Evolutionary conservation across 164 flowering plant species (phyloP).

Genomic region (Euptelea pleiosperma): DNA sequence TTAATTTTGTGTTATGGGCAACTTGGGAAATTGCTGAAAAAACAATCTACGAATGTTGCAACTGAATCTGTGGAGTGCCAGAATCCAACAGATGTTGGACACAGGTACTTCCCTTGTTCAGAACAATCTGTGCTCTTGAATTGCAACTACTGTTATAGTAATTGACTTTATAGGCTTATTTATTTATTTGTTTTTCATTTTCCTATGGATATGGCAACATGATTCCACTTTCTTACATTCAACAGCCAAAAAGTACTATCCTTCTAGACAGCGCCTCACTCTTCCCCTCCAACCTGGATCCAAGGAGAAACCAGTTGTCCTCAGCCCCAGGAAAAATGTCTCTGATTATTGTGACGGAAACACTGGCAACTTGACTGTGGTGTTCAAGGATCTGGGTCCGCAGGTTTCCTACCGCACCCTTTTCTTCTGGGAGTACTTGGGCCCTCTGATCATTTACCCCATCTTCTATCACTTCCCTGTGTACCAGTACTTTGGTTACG

Average conservation of each 20-base stretch:
- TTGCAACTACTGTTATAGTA: no score
- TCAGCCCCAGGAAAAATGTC: slow-evolving; percentile 56
- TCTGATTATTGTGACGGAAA: slow-evolving; percentile 63
- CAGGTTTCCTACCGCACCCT: slow-evolving; percentile 87
- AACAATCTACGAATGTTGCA: no score
- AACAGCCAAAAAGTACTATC: slow-evolving; percentile 83
- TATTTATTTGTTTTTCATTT: no score
- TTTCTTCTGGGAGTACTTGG: slow-evolving; percentile 90
- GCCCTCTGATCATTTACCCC: slow-evolving; percentile 83
- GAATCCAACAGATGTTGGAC: no score
- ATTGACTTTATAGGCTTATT: no score
- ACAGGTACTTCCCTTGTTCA: no score
- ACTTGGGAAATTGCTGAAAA: no score
- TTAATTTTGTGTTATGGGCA: no score
- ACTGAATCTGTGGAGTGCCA: no score
- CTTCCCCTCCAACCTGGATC: slow-evolving; percentile 76
- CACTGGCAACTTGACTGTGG: slow-evolving; percentile 51
- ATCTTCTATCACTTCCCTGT: slow-evolving; percentile 78
- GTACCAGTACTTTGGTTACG: slow-evolving; percentile 70
- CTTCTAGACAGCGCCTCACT: slow-evolving; percentile 87
- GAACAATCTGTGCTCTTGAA: no score
- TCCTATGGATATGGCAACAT: slow-evolving; percentile 5
- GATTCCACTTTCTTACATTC: slow-evolving; percentile 14
- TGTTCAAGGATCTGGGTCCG: slow-evolving; percentile 90
- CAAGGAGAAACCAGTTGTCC: slow-evolving; percentile 70